Percentiles rank a stretch among this genome's conserved stretches.
These are phyloP conservation scores for Lachnum nothofagi DNA, from an alignment of 2,329 filamentous ascomycete species.

Conservation along the genomic window DNA sequence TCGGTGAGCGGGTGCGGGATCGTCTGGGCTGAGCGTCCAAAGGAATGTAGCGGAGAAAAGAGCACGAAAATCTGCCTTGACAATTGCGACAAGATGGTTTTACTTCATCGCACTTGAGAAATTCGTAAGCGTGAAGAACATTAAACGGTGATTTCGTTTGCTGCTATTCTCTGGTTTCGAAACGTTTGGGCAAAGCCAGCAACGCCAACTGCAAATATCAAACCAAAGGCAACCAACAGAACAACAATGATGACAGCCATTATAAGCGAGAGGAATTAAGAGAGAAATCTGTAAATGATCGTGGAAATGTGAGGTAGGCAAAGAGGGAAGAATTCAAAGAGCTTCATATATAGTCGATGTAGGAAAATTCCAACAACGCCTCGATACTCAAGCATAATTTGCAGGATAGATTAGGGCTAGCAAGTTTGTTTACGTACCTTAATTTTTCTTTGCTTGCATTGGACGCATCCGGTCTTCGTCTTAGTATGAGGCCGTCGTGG, in stretches of 20 bases:
- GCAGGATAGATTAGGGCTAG: background rate
- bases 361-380: background rate
- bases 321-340: background rate
- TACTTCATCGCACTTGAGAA: constrained; percentile 18
- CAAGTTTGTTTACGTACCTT: constrained; percentile 20
- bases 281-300: background rate
- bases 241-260: constrained; percentile 9
- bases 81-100: constrained; percentile 17
- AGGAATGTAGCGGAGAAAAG: constrained; percentile 10
- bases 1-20: background rate
- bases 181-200: constrained; percentile 16
- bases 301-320: background rate
- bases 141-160: background rate
- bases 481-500: constrained; percentile 16
- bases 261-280: background rate
- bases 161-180: constrained; percentile 2
- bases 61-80: constrained; percentile 11
- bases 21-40: background rate
- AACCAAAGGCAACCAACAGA: background rate
- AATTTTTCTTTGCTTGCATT: constrained; percentile 28
- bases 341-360: background rate
- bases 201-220: constrained; percentile 7
- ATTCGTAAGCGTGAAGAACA: background rate
- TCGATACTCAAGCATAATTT: background rate
- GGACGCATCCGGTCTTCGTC: constrained; percentile 25